Evolutionary conservation across 2,329 filamentous ascomycete genomes (phyloP).

Genomic region (Verticillium tricorpus): DNA sequence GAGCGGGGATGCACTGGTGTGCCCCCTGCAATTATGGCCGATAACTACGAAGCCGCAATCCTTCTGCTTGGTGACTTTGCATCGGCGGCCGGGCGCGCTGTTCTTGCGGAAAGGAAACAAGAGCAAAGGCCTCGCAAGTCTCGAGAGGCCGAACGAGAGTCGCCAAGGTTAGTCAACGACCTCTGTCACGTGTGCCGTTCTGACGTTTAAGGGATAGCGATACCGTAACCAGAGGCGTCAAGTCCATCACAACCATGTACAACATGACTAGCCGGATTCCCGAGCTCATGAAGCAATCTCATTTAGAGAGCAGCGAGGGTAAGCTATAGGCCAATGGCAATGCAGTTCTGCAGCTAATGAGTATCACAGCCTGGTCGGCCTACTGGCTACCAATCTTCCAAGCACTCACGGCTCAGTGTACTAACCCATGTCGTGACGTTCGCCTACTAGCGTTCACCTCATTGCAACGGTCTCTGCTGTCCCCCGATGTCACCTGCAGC

Average conservation of each 20-base stretch:
- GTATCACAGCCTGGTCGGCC: constrained; percentile 77
- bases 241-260: constrained; percentile 77
- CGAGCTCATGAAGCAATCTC: constrained; percentile 84
- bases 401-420: constrained; percentile 82
- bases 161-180: constrained; percentile 43
- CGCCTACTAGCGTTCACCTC: constrained; percentile 83
- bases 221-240: constrained; percentile 70
- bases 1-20: constrained; percentile 69
- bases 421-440: constrained; percentile 90
- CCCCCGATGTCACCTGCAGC: constrained; percentile 74
- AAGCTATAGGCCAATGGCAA: constrained; percentile 4
- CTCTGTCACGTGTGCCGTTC: constrained; percentile 19
- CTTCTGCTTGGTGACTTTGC: constrained; percentile 85
- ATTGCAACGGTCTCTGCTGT: constrained; percentile 80
- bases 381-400: constrained; percentile 97
- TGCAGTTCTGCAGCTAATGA: too few relatives aligned
- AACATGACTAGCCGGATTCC: constrained; percentile 78
- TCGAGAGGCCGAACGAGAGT: constrained; percentile 45
- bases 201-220: constrained; percentile 49
- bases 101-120: constrained; percentile 63
- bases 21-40: constrained; percentile 82
- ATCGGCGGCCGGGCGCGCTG: constrained; percentile 70
- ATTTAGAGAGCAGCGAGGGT: constrained; percentile 83
- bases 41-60: constrained; percentile 91
- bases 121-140: constrained; percentile 39